These are phyloP conservation scores for Fusarium lateritium DNA, from an alignment of 2,329 filamentous ascomycete genomes.

Conservation along the genomic window DNA sequence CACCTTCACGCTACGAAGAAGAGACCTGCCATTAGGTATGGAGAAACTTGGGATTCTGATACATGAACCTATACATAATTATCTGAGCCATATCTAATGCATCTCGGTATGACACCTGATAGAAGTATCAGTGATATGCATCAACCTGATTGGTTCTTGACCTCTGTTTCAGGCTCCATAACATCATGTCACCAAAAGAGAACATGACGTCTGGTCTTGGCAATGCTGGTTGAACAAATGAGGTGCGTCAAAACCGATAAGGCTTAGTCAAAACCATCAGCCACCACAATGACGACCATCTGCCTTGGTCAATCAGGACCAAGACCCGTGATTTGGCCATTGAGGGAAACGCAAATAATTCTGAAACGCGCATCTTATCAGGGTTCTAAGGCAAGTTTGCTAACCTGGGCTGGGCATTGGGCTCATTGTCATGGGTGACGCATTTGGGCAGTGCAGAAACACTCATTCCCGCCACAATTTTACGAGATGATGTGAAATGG, in stretches of 20 bases:
- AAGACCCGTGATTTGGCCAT: background rate
- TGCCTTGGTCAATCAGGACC: background rate
- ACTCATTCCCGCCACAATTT: background rate
- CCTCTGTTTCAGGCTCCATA: background rate
- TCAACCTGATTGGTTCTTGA: background rate
- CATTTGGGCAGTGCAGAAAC: conserved; percentile 8
- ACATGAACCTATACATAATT: background rate
- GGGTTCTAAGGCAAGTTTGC: background rate
- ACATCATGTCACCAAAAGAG: background rate
- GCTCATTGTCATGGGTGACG: conserved; percentile 5
- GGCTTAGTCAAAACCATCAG: conserved; percentile 32
- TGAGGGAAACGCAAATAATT: background rate
- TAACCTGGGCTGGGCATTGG: background rate
- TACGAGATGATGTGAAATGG: conserved; percentile 9
- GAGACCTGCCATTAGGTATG: background rate
- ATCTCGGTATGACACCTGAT: background rate
- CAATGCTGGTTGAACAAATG: conserved; percentile 6
- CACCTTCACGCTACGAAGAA: background rate
- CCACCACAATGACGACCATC: conserved; percentile 42
- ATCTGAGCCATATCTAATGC: background rate
- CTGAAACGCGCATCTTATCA: background rate
- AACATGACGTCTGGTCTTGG: conserved; percentile 20
- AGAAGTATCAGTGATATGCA: background rate
- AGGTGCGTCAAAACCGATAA: conserved; percentile 1
- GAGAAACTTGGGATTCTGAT: background rate